Conservation (phyloP, 306 rosid species). For the Hippophae rhamnoides region DNA sequence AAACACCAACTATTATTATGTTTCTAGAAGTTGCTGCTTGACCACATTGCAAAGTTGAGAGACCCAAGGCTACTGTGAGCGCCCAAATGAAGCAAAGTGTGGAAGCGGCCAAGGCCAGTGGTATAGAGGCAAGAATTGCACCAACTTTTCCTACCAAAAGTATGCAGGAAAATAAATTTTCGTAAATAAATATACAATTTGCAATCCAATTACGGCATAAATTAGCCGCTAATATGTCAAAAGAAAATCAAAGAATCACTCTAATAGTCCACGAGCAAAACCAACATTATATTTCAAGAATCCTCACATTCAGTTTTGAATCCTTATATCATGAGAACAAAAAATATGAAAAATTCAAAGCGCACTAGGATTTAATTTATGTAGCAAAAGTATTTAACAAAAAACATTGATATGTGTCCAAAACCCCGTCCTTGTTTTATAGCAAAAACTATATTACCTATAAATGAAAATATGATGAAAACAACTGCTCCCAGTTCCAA, state of each 20-base stretch:
- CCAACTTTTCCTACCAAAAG: constrained; percentile 72
- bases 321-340: not conserved
- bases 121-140: constrained; percentile 95
- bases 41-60: constrained; percentile 61
- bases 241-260: not conserved
- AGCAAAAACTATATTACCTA: constrained; percentile 41
- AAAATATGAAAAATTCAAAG: not conserved
- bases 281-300: not conserved
- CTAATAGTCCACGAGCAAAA: not conserved
- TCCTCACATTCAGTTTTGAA: not conserved
- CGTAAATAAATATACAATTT: not conserved
- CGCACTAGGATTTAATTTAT: not conserved
- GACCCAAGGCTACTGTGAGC: constrained; percentile 66
- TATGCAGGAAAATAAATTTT: not conserved
- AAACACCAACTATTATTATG: constrained; percentile 68
- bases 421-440: not conserved
- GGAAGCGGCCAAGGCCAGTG: constrained; percentile 80
- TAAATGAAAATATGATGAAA: constrained; percentile 60
- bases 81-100: constrained; percentile 86
- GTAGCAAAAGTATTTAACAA: too few species aligned
- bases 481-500: constrained; percentile 70
- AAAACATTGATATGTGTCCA: too few species aligned
- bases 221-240: not conserved
- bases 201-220: not conserved
- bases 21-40: constrained; percentile 72